Evolutionary conservation across 257 asterid genomes (phyloP).

Genomic region (Petrea volubilis): DNA sequence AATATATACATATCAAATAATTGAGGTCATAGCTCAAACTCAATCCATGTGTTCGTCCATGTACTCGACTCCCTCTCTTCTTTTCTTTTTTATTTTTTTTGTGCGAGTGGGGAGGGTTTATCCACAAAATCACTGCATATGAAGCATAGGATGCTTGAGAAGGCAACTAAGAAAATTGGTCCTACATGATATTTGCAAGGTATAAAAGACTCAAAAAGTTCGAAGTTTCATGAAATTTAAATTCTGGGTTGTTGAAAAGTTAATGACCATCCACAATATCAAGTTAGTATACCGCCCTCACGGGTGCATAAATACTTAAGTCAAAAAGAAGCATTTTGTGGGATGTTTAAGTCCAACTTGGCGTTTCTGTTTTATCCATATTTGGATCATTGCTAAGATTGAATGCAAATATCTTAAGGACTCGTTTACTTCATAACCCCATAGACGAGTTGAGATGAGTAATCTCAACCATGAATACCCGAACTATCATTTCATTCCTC

Average conservation of each 20-base stretch:
- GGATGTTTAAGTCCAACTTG: not conserved
- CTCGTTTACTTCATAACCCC: too few relatives aligned
- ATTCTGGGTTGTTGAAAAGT: not conserved
- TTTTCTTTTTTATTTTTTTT: not conserved
- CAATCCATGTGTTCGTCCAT: too few relatives aligned
- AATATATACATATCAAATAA: too few relatives aligned
- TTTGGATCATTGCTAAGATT: too few relatives aligned
- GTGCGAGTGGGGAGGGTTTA: not conserved
- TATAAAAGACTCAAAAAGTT: not conserved
- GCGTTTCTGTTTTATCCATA: too few relatives aligned
- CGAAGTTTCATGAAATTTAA: not conserved
- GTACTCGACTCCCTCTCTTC: not conserved
- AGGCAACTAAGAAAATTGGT: not conserved
- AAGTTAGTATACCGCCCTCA: not conserved
- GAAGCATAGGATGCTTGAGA: not conserved
- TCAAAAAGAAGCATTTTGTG: not conserved
- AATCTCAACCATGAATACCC: too few relatives aligned
- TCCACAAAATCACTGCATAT: not conserved
- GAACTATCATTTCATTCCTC: too few relatives aligned
- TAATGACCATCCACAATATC: not conserved
- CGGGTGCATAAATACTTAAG: not conserved
- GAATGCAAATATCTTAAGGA: too few relatives aligned
- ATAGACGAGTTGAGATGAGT: too few relatives aligned
- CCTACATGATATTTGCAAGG: not conserved
- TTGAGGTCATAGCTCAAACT: too few relatives aligned